Conservation (phyloP, 306 rosid species). For the Castanea sativa region DNA sequence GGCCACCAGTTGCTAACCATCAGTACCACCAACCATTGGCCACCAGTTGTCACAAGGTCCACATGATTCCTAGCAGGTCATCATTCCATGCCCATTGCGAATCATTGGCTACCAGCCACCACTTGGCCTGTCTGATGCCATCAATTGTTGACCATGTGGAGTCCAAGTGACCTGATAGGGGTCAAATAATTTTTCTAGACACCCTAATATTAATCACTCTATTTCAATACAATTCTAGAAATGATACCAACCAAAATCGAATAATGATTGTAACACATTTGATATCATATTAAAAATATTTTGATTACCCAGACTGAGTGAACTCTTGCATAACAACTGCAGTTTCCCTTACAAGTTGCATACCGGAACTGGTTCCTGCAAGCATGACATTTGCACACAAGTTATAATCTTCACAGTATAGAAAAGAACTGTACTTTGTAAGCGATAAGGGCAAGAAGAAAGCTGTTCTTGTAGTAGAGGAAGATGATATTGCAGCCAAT, state of each 20-base stretch:
- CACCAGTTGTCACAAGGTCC: too few relatives aligned
- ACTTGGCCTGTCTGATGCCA: too few relatives aligned
- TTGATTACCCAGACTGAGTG: constrained; percentile 88
- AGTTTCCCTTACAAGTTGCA: constrained; percentile 96
- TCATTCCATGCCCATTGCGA: too few relatives aligned
- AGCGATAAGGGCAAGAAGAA: background rate
- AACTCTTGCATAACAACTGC: constrained; percentile 99
- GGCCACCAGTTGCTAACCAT: too few relatives aligned
- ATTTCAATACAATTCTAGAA: background rate
- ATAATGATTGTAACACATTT: background rate
- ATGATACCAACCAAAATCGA: background rate
- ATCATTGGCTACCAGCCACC: too few relatives aligned
- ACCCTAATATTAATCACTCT: background rate
- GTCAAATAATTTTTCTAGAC: background rate
- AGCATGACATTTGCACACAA: background rate
- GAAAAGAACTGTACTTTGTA: background rate
- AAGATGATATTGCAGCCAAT: too few relatives aligned
- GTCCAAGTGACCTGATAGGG: background rate
- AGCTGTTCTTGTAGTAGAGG: too few relatives aligned
- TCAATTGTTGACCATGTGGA: background rate
- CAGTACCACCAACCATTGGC: too few relatives aligned
- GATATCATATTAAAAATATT: background rate
- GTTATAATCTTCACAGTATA: background rate
- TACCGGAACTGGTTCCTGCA: constrained; percentile 93
- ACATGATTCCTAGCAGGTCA: too few relatives aligned